phyloP scores from a whole-genome alignment of 2,329 filamentous ascomycete species.

The Monosporascus sp. region DNA sequence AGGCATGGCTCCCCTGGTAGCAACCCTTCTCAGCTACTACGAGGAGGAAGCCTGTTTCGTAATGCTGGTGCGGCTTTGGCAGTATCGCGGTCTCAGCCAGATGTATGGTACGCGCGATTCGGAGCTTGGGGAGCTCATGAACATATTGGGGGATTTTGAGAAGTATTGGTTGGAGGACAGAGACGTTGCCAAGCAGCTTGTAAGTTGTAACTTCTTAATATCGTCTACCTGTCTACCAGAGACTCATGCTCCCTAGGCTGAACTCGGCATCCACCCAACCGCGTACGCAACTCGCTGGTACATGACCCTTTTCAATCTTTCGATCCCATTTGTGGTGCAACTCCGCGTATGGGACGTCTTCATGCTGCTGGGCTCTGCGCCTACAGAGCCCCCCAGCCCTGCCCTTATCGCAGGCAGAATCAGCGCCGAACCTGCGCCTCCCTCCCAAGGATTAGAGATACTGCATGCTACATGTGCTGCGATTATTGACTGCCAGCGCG shows the following conservation, averaged over 20 bases:
- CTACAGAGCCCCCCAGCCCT: slow-evolving; percentile 31
- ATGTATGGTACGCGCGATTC: slow-evolving; percentile 59
- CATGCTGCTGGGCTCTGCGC: slow-evolving; percentile 79
- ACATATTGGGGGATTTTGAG: slow-evolving; percentile 79
- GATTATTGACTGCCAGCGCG: slow-evolving; percentile 81
- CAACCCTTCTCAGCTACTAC: slow-evolving; percentile 91
- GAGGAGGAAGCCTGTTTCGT: slow-evolving; percentile 92
- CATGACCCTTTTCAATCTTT: slow-evolving; percentile 94
- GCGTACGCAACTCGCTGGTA: slow-evolving; percentile 98
- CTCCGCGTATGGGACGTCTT: slow-evolving; percentile 97
- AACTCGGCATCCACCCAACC: slow-evolving; percentile 76
- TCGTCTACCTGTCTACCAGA: neutral
- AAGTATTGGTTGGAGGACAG: slow-evolving; percentile 72
- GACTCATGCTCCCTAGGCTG: slow-evolving; percentile 43
- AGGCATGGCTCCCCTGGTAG: slow-evolving; percentile 91
- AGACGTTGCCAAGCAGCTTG: slow-evolving; percentile 74
- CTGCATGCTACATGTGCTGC: slow-evolving; percentile 87
- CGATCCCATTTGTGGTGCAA: slow-evolving; percentile 88
- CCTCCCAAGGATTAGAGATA: slow-evolving; percentile 69
- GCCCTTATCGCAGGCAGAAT: slow-evolving; percentile 15
- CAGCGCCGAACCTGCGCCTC: slow-evolving; percentile 19
- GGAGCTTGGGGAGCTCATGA: slow-evolving; percentile 83
- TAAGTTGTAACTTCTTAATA: slow-evolving; percentile 40
- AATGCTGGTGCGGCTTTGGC: slow-evolving; percentile 95
- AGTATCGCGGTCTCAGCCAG: slow-evolving; percentile 75